Conservation (phyloP, 2,329 filamentous ascomycete genomes). For the Colletotrichum liriopes region DNA sequence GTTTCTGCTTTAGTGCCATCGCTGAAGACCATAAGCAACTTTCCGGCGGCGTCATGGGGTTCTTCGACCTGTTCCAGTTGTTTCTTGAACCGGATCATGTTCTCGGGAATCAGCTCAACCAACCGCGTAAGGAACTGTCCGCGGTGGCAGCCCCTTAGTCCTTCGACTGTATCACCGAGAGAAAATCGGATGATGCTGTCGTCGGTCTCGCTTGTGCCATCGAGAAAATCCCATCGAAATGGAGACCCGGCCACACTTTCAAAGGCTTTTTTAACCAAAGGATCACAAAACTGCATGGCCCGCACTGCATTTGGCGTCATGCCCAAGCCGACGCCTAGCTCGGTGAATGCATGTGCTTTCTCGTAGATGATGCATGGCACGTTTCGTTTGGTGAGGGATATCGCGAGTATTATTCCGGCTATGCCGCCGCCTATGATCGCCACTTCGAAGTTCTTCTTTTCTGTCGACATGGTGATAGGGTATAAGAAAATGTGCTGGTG, state of each 20-base stretch:
- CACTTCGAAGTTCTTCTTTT: conserved; percentile 46
- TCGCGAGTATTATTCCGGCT: conserved; percentile 64
- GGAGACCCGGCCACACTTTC: conserved; percentile 48
- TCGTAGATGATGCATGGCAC: conserved; percentile 64
- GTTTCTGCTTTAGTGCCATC: conserved; percentile 58
- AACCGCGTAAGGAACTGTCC: conserved; percentile 53
- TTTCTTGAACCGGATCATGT: conserved; percentile 48
- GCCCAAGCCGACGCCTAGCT: conserved; percentile 67
- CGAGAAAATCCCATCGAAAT: conserved; percentile 42
- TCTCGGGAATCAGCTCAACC: conserved; percentile 53
- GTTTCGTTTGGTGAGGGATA: conserved; percentile 58
- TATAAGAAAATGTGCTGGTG: no score
- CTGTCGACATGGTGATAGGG: not conserved
- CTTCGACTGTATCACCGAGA: not conserved
- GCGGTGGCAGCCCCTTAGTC: conserved; percentile 26
- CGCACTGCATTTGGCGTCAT: conserved; percentile 65
- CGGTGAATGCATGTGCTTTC: conserved; percentile 57
- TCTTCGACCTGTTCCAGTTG: conserved; percentile 50
- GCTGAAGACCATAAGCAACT: conserved; percentile 52
- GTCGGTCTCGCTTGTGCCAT: conserved; percentile 23
- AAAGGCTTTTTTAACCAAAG: conserved; percentile 53
- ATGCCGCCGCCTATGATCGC: conserved; percentile 69
- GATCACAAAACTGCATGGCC: conserved; percentile 54
- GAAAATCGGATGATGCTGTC: conserved; percentile 16
- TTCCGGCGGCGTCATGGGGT: not conserved